Conservation (phyloP, 345 rosid genomes). For the Nasturtium officinale region DNA sequence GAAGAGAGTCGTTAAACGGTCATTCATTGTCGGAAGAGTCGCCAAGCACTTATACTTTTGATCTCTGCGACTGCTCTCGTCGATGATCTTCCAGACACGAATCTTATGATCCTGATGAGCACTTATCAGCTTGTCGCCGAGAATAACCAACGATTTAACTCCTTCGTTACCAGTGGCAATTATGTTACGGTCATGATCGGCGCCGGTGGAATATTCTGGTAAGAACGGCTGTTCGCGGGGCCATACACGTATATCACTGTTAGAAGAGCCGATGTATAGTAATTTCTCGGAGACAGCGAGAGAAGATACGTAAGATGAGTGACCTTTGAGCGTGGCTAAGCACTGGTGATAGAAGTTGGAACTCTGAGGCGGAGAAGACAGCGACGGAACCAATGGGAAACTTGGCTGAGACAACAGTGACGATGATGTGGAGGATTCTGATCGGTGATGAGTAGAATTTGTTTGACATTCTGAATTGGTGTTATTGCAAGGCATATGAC, state of each 20-base stretch:
- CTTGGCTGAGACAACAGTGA: constrained; percentile 58
- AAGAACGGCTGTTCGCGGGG: constrained; percentile 25
- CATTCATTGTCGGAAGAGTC: constrained; percentile 64
- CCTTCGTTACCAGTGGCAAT: constrained; percentile 49
- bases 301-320: constrained; percentile 59
- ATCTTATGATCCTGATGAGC: constrained; percentile 83
- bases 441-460: constrained; percentile 29
- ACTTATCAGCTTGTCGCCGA: constrained; percentile 55
- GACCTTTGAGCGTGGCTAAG: constrained; percentile 54
- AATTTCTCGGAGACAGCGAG: constrained; percentile 49
- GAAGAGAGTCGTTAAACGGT: constrained; percentile 54
- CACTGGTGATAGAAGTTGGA: constrained; percentile 41
- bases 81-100: constrained; percentile 70
- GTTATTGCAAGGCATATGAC: constrained; percentile 32
- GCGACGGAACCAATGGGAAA: constrained; percentile 60
- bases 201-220: not conserved
- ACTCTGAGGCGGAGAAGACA: constrained; percentile 39
- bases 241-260: constrained; percentile 62
- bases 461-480: constrained; percentile 31
- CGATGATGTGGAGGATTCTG: constrained; percentile 46
- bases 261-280: constrained; percentile 59
- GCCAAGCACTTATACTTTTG: constrained; percentile 50
- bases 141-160: constrained; percentile 58
- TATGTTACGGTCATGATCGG: not conserved
- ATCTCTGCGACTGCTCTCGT: constrained; percentile 23